Conservation (phyloP, 768 basidiomycete genomes). For the Lepiota venenata region DNA sequence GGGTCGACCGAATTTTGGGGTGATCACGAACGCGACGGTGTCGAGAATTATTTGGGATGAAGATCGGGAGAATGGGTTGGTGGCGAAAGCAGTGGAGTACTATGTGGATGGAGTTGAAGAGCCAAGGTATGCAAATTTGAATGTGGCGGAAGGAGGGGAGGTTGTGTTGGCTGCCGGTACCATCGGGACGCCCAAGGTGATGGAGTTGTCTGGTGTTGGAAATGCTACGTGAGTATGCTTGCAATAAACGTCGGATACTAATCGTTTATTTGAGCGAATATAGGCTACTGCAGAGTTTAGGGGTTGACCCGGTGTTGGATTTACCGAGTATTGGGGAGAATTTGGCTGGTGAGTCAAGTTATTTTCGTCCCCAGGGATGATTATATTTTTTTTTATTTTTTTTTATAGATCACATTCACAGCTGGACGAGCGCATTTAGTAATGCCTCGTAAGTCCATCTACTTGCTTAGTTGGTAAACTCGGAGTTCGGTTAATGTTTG, state of each 20-base stretch:
- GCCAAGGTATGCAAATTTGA: conserved; percentile 21
- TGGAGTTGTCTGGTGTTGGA: conserved; percentile 31
- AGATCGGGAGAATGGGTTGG: conserved; percentile 23
- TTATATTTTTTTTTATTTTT: no score
- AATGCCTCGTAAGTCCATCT: conserved; percentile 23
- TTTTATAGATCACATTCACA: conserved; percentile 27
- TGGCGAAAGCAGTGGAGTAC: conserved; percentile 46
- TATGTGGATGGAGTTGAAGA: conserved; percentile 20
- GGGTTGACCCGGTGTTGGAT: conserved; percentile 35
- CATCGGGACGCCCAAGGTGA: conserved; percentile 32
- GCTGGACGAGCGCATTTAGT: conserved; percentile 29
- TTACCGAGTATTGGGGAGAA: conserved; percentile 51
- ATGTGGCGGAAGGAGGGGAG: conserved; percentile 45
- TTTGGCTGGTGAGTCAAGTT: conserved; percentile 23
- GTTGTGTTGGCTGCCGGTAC: conserved; percentile 48
- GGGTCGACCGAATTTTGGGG: conserved; percentile 43
- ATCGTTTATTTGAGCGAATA: background rate
- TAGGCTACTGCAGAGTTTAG: conserved; percentile 40
- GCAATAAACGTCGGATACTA: background rate
- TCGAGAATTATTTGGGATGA: conserved; percentile 45
- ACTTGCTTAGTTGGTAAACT: background rate
- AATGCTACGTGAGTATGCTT: conserved; percentile 23
- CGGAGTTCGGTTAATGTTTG: background rate
- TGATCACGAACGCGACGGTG: conserved; percentile 54
- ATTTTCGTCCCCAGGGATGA: background rate